Percentiles rank a stretch among this genome's conserved stretches.
Conservation (phyloP, 208 protist species). For the Trichomonas tenax region DNA sequence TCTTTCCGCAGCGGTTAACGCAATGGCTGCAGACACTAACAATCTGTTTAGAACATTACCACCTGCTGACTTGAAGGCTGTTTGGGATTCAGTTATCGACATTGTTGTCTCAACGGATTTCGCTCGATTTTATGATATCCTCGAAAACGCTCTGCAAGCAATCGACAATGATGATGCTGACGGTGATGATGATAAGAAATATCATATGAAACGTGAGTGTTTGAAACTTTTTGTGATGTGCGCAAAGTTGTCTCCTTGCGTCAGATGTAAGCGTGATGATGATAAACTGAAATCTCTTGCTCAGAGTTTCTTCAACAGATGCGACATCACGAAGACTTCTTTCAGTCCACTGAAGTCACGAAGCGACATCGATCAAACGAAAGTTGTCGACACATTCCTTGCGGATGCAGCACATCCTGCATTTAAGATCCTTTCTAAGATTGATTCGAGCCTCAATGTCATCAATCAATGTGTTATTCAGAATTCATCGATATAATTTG, state of each 20-base stretch:
- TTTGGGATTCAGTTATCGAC: background rate
- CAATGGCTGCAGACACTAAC: background rate
- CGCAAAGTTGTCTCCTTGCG: background rate
- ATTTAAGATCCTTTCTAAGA: background rate
- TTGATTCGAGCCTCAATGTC: background rate
- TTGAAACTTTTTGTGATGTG: background rate
- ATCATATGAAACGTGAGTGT: background rate
- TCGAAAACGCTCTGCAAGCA: background rate
- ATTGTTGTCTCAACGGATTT: background rate
- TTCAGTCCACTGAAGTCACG: background rate
- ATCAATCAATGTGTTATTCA: background rate
- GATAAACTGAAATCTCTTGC: background rate
- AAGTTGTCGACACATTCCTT: background rate
- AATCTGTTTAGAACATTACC: background rate
- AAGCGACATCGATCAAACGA: background rate
- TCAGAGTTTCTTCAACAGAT: background rate
- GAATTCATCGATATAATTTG: background rate
- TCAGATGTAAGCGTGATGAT: background rate
- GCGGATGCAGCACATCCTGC: background rate
- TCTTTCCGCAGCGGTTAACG: background rate
- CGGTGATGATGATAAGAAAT: background rate
- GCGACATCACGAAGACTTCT: background rate
- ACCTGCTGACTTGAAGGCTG: background rate
- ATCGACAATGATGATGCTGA: background rate
- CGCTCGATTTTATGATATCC: background rate